phyloP scores from a whole-genome alignment of 257 asterid genomes.

The Solanum tarijense region DNA sequence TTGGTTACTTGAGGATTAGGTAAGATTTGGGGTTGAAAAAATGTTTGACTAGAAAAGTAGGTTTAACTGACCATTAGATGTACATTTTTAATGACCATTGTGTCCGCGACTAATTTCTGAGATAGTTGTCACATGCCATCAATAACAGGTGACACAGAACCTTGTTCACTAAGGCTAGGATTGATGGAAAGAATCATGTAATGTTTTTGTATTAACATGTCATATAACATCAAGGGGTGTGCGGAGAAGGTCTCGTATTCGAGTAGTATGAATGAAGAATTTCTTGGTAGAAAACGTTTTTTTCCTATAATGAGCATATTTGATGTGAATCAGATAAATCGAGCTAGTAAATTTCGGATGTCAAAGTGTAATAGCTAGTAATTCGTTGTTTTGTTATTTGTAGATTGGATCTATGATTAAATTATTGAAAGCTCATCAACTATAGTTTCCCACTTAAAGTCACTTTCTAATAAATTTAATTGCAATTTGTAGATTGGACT shows the following conservation, averaged over 20 bases:
- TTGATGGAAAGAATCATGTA: not conserved
- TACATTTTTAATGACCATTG: too few species aligned
- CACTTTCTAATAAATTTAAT: not conserved
- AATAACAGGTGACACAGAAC: too few species aligned
- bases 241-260: not conserved
- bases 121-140: too few species aligned
- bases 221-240: not conserved
- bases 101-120: too few species aligned
- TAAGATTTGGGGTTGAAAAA: not conserved
- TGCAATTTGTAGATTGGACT: not conserved
- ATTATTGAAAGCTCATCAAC: not conserved
- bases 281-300: not conserved
- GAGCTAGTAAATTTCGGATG: not conserved
- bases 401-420: not conserved
- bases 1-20: not conserved
- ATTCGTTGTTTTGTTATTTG: not conserved
- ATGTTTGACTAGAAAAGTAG: not conserved
- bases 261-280: not conserved
- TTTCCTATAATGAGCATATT: not conserved
- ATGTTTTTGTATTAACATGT: not conserved
- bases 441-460: not conserved
- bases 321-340: not conserved
- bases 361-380: not conserved
- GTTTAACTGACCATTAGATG: not conserved
- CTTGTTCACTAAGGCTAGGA: fast-evolving